Conservation (phyloP, 176 grass and related monocot species). For the Eleusine coracana region DNA sequence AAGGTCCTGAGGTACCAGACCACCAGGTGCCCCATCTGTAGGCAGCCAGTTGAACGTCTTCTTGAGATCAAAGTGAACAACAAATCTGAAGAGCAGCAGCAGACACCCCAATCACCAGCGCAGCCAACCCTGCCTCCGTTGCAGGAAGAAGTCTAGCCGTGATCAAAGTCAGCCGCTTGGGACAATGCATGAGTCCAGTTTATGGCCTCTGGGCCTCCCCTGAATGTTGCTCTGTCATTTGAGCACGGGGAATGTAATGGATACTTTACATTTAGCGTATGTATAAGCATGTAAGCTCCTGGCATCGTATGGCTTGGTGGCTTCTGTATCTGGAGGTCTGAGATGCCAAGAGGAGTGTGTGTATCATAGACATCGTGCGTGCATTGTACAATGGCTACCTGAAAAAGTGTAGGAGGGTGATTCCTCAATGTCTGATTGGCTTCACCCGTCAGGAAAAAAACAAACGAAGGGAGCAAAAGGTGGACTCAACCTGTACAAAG, state of each 20-base stretch:
- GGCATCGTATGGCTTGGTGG: constrained; percentile 23
- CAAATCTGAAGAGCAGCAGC: constrained; percentile 69
- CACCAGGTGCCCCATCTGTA: constrained; percentile 90
- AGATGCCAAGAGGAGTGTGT: constrained; percentile 34
- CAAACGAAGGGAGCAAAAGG: constrained; percentile 8
- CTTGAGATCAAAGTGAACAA: constrained; percentile 92
- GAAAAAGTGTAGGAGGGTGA: constrained; percentile 40
- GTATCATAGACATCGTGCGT: constrained; percentile 40
- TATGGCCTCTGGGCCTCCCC: constrained; percentile 31
- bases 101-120: constrained; percentile 22
- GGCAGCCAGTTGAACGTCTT: constrained; percentile 85
- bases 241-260: constrained; percentile 46
- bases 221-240: constrained; percentile 28
- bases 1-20: constrained; percentile 96
- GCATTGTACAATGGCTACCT: constrained; percentile 47
- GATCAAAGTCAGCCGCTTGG: not conserved
- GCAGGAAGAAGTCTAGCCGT: constrained; percentile 48
- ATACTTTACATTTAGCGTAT: constrained; percentile 38
- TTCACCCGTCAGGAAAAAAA: constrained; percentile 9
- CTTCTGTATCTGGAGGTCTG: constrained; percentile 1
- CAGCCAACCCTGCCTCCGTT: constrained; percentile 13
- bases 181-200: constrained; percentile 48
- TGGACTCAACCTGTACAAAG: constrained; percentile 52
- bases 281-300: constrained; percentile 50
- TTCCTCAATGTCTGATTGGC: constrained; percentile 8